Evolutionary conservation across 2,329 filamentous ascomycete species (phyloP), one percentile per base, ranked within the genome.

Genomic region (Talaromyces sp.): DNA sequence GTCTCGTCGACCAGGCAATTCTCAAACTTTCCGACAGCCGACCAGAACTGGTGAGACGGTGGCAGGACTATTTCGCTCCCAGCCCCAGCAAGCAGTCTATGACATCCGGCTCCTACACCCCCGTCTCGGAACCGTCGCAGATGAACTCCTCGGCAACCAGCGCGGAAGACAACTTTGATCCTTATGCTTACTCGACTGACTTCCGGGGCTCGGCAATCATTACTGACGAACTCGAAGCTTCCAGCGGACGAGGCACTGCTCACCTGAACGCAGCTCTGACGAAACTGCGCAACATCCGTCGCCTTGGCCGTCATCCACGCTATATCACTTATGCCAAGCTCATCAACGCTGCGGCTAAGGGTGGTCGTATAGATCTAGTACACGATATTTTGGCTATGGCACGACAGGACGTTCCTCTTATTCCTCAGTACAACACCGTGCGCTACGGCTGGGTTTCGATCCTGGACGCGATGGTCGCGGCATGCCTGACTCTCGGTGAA

Each of bases 301-400:
- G 93, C 63, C 87, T 91, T 71, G 93, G 94, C 65, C 89, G 92
- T 72, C 92, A 97, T 74, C 92, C 94, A 58, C 88, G 94, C 63
- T 98, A 98, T 79, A 95, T 96, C 75, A 96, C 93, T 1, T 97
- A 98, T 70, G 92, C 93, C 56, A 98, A 97, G 83, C 83, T 99
- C 67, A 96, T 99, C 70, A 88, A 89, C 55, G 90, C 91, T 62
- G 93, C 94, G 66, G 91, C 93, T 59, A 92, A 94, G 71, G 89
- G 92, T 66, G 86, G 90, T 70, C 92, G 93, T 71, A 85, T 91
- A 76, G 89, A 90, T 58, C 78, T 96, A 55, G 92, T 91, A 70
- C 86, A 92, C 66, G 92, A 98, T 65, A 90, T 99, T 57, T 83
- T 97, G 34, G 87, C 85, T 67, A 96, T 96, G 86, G 95, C 95